Evolutionary conservation across 768 basidiomycete genomes (phyloP), one percentile per base, ranked within the genome.

Genomic region (Calvatia gigantea): DNA sequence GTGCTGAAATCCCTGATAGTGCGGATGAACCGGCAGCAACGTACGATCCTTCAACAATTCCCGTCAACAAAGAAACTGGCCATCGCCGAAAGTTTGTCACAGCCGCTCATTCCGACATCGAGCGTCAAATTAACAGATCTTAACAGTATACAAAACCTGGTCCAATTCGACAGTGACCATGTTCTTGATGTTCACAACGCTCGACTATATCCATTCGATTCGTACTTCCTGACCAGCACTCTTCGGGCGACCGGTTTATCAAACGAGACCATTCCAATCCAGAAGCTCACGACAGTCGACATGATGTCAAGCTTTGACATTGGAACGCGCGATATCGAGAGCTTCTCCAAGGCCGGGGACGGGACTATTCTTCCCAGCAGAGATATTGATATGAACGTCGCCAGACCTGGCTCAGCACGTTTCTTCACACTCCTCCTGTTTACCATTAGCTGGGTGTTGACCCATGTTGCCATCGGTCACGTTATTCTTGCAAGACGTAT

Each of bases 91-190:
- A 69, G 82, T 81, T 51, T 52, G 64, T 59, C n/a, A 6, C 21
- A 5, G 11, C 3, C 15, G 23, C n/a, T 51, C 15, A 27, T 9
- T 11, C 21, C 5, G 15, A 46, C 4, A 15, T 52, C 21, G 11
- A 32, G 14, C 19, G n/a, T 48, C n/a, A 17, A 41, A 21, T 15
- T 38, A 7, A 19, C n/a, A 47, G 4, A 21, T n/a, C 39, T 43
- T 27, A 28, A 15, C 51, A 84, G 82, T 35, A 76, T 83, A 23
- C 79, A 82, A 61, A 80, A 76, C 57, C 69, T 82, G 11, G 75
- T 78, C 29, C 81, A 80, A 60, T 84, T 84, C 59, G 78, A 82
- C 60, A 81, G 76, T 51, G 77, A 80, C 58, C 78, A 83, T 62
- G 75, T 76, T 32, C 72, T 83, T 23, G 80, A 84, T 56, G 80